Evolutionary conservation across 2,329 filamentous ascomycete species (phyloP).

Genomic region (Simplicillium aogashimaense): DNA sequence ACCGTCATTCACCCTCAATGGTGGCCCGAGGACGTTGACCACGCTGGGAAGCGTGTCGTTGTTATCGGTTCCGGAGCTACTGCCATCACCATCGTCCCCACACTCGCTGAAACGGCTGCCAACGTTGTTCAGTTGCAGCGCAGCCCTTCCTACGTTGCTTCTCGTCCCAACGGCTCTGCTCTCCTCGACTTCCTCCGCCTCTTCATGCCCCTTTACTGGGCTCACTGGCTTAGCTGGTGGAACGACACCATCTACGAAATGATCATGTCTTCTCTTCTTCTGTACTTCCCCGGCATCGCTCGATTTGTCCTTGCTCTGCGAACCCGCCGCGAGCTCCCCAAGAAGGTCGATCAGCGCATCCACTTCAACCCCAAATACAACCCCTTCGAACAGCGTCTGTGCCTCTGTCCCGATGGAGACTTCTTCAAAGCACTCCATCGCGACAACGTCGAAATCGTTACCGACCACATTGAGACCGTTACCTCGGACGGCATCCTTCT

Average conservation of each 20-base stretch:
- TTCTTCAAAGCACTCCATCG: constrained; percentile 35
- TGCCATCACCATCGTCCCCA: constrained; percentile 63
- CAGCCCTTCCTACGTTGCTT: constrained; percentile 58
- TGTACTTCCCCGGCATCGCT: constrained; percentile 38
- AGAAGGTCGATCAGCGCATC: constrained; percentile 37
- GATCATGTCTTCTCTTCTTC: constrained; percentile 38
- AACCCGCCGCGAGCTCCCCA: constrained; percentile 39
- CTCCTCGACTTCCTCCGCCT: constrained; percentile 23
- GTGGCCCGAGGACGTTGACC: constrained; percentile 59
- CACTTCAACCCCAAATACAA: constrained; percentile 54
- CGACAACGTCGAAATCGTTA: constrained; percentile 31
- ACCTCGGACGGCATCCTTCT: constrained; percentile 33
- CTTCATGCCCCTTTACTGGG: constrained; percentile 32
- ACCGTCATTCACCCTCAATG: constrained; percentile 59
- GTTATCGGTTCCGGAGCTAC: constrained; percentile 70
- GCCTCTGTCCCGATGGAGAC: constrained; percentile 44
- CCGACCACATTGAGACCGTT: constrained; percentile 36
- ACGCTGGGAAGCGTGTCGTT: constrained; percentile 54
- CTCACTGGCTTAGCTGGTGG: constrained; percentile 33
- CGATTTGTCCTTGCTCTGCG: constrained; percentile 32
- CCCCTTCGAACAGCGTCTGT: constrained; percentile 66
- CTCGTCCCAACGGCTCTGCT: constrained; percentile 29
- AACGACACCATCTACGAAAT: constrained; percentile 34
- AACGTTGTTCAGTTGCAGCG: constrained; percentile 70
- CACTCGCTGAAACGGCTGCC: constrained; percentile 49